Evolutionary conservation across 2,329 filamentous ascomycete species (phyloP), one percentile per base, ranked within the genome.

Genomic region (Phoma sp.): DNA sequence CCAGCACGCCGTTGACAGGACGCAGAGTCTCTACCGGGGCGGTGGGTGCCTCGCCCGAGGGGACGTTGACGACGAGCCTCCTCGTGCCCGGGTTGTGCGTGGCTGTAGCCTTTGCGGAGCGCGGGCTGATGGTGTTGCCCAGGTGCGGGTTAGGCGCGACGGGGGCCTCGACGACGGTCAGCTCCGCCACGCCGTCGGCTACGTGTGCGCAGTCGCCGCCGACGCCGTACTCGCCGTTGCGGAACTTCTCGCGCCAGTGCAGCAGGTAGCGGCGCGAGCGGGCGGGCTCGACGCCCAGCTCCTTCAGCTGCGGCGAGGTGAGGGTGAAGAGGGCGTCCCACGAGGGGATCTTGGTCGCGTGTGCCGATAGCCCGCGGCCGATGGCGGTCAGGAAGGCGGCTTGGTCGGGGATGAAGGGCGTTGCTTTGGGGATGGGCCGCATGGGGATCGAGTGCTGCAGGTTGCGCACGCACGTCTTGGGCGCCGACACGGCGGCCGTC

Each of bases 241-340:
- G 84, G 76, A 95, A 98, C 69, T 89, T 88, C 68, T 96, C 88
- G 65, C 92, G 85, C 91, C 94, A 97, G 61, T 88, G 86, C 43
- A 98, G 80, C 15, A 99, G 84, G 72, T 98, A 99, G 53, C 88
- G 84, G 59, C 95, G 85, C 63, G 86, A 85, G 39, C 94, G 88
- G 17, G 94, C 85, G 13, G 92, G 92, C 74, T 98, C 94, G 60
- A 98, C 83, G 51, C 95, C 94, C 17, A 95, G 82, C 66, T 94
- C 73, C 63, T 88, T 87, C 63, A 99, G 82, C 77, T 98, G 88
- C 39, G 82, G 75, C 17, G 91, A 92, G 21, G 86, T 88, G 61
- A 95, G 82, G 40, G 88, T 88, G 83, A 98, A 98, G 40, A 99
- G 86, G 6, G 91, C 85, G 48, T 95, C 89, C 95, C 95, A 98